Evolutionary conservation across 371 early-diverging fungal species (phyloP).

Genomic region (Mortierella sp.): DNA sequence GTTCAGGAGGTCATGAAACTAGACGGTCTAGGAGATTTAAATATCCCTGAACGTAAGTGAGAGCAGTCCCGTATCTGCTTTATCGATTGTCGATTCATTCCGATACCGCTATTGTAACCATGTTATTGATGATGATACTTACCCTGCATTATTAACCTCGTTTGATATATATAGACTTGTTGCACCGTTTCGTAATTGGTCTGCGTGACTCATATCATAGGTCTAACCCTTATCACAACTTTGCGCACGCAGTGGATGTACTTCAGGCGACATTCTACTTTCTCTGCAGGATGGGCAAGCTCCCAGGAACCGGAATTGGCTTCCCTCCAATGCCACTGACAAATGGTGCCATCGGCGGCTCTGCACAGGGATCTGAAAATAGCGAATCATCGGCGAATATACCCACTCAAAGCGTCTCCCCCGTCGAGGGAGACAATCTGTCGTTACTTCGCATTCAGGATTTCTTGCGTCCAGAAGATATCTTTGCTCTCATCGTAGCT

Average conservation of each 20-base stretch:
- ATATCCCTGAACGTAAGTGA: slow-evolving; percentile 66
- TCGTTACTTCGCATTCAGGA: slow-evolving; percentile 61
- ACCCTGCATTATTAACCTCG: neutral
- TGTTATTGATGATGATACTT: neutral
- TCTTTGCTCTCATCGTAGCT: slow-evolving; percentile 80
- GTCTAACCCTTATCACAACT: slow-evolving; percentile 88
- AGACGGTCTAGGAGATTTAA: slow-evolving; percentile 66
- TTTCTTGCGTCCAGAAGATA: slow-evolving; percentile 74
- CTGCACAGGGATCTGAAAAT: slow-evolving; percentile 1
- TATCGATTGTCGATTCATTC: neutral
- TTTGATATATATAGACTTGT: slow-evolving; percentile 55
- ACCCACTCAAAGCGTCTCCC: slow-evolving; percentile 17
- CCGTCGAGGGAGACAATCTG: slow-evolving; percentile 1
- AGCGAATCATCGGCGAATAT: slow-evolving; percentile 27
- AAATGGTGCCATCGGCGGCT: neutral
- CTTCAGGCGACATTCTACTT: slow-evolving; percentile 83
- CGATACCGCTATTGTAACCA: neutral
- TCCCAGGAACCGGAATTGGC: slow-evolving; percentile 47
- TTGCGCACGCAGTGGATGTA: slow-evolving; percentile 90
- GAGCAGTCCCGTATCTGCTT: neutral
- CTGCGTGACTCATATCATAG: slow-evolving; percentile 75
- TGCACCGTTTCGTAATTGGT: slow-evolving; percentile 72
- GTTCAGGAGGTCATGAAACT: slow-evolving; percentile 71
- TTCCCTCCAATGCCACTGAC: slow-evolving; percentile 22
- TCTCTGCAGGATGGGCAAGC: slow-evolving; percentile 72